phyloP scores from a whole-genome alignment of 305 asterid genomes.

The Coffea humblotiana region DNA sequence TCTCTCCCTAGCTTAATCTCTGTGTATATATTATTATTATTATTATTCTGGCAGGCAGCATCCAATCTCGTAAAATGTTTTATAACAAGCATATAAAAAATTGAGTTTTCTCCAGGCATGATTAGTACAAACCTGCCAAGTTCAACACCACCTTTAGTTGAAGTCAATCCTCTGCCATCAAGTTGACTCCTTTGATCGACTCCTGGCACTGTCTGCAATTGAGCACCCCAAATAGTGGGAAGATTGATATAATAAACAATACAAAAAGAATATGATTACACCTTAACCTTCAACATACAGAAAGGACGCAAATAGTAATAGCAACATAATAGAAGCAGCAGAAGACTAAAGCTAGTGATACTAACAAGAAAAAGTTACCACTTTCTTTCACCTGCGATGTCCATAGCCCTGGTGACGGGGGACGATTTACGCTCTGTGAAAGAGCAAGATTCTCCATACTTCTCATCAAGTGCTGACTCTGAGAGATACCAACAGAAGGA shows the following conservation, averaged over 20 bases:
- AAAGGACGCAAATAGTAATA: not conserved
- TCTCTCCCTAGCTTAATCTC: not conserved
- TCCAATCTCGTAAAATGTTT: too few species aligned
- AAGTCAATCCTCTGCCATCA: slow-evolving; percentile 39
- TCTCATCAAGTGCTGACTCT: slow-evolving; percentile 38
- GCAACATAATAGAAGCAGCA: not conserved
- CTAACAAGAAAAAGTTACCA: not conserved
- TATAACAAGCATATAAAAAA: not conserved
- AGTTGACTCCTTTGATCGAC: slow-evolving; percentile 30
- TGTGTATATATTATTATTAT: too few species aligned
- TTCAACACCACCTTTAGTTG: slow-evolving; percentile 45
- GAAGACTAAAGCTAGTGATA: not conserved
- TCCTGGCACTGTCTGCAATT: slow-evolving; percentile 39
- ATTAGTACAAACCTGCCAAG: slow-evolving; percentile 52
- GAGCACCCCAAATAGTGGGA: slow-evolving; percentile 14
- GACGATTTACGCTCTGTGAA: slow-evolving; percentile 35
- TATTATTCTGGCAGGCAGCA: too few species aligned
- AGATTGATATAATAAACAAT: not conserved
- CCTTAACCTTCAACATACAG: not conserved
- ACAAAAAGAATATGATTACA: not conserved
- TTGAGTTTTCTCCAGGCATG: not conserved
- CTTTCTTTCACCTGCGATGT: slow-evolving; percentile 39
- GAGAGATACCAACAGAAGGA: slow-evolving; percentile 37
- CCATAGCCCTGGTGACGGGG: slow-evolving; percentile 31
- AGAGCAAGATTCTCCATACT: slow-evolving; percentile 49